A percentile compares a stretch with the other conserved stretches of the same genome.
Conservation (phyloP, 2,329 filamentous ascomycete genomes). For the Ciborinia camelliae region DNA sequence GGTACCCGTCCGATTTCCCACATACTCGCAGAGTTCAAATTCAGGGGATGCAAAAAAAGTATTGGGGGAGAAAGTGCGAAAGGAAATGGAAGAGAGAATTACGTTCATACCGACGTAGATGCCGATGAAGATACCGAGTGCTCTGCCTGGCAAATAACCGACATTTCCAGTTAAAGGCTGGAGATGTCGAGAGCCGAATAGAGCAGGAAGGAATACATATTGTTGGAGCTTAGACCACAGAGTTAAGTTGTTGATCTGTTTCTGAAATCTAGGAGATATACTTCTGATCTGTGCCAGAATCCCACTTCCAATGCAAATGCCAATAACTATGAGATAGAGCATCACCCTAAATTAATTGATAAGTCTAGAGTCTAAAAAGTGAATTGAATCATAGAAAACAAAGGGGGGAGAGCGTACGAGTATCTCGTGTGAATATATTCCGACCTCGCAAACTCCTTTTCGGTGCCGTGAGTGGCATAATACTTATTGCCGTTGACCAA, state of each 20-base stretch:
- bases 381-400: not conserved
- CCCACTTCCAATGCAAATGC: not conserved
- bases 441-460: not conserved
- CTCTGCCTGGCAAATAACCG: constrained; percentile 7
- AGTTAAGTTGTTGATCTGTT: too few species aligned
- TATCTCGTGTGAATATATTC: not conserved
- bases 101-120: constrained; percentile 21
- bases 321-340: not conserved
- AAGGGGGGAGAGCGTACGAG: not conserved
- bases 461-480: not conserved
- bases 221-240: constrained; percentile 12
- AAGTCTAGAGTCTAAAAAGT: not conserved
- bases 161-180: not conserved
- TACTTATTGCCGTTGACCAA: not conserved
- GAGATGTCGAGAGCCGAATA: constrained; percentile 7
- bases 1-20: constrained; percentile 19
- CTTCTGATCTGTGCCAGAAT: not conserved
- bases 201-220: constrained; percentile 2
- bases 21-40: constrained; percentile 38
- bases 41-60: constrained; percentile 14
- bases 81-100: constrained; percentile 20
- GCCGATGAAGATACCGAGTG: constrained; percentile 17
- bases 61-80: constrained; percentile 15
- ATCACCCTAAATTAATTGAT: not conserved
- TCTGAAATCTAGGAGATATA: not conserved